Evolutionary conservation across 2,329 filamentous ascomycete species (phyloP).

Genomic region (Ophioceras dolichostomum): DNA sequence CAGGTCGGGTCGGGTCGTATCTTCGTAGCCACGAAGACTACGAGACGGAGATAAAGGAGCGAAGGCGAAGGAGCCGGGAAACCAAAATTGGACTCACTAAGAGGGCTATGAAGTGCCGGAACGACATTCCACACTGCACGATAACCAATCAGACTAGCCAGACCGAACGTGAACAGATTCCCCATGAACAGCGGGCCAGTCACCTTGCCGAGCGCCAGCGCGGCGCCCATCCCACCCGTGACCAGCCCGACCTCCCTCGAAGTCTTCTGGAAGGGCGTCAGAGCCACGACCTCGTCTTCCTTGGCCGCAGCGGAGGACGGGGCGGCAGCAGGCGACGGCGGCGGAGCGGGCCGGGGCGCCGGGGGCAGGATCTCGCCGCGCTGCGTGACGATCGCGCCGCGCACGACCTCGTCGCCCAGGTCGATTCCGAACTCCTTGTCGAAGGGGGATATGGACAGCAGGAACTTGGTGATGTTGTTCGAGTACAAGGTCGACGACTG

Average conservation of each 20-base stretch:
- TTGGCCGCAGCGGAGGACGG: slow-evolving; percentile 35
- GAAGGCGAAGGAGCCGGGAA: background rate
- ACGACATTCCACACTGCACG: slow-evolving; percentile 78
- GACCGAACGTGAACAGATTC: slow-evolving; percentile 73
- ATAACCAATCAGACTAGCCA: slow-evolving; percentile 79
- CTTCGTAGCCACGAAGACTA: too few species aligned
- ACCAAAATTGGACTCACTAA: slow-evolving; percentile 29
- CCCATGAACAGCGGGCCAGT: slow-evolving; percentile 79
- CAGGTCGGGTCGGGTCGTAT: too few species aligned
- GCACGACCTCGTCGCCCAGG: slow-evolving; percentile 72
- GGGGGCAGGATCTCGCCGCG: slow-evolving; percentile 66
- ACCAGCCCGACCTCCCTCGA: slow-evolving; percentile 63
- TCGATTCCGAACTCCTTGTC: slow-evolving; percentile 73
- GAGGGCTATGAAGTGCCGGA: slow-evolving; percentile 72
- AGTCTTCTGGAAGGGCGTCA: slow-evolving; percentile 75
- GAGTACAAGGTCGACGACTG: slow-evolving; percentile 86
- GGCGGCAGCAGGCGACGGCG: slow-evolving; percentile 36
- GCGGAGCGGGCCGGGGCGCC: slow-evolving; percentile 55
- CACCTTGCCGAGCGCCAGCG: slow-evolving; percentile 65
- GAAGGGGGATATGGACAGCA: slow-evolving; percentile 69
- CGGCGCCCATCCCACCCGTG: slow-evolving; percentile 66
- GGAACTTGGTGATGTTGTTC: slow-evolving; percentile 84
- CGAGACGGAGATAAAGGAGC: too few species aligned
- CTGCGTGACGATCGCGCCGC: slow-evolving; percentile 71
- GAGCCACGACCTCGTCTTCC: slow-evolving; percentile 49